Percentiles rank a stretch among this genome's conserved stretches.
phyloP scores from a whole-genome alignment of 1,139 yeast genomes.

The Yamadazyma sp. region DNA sequence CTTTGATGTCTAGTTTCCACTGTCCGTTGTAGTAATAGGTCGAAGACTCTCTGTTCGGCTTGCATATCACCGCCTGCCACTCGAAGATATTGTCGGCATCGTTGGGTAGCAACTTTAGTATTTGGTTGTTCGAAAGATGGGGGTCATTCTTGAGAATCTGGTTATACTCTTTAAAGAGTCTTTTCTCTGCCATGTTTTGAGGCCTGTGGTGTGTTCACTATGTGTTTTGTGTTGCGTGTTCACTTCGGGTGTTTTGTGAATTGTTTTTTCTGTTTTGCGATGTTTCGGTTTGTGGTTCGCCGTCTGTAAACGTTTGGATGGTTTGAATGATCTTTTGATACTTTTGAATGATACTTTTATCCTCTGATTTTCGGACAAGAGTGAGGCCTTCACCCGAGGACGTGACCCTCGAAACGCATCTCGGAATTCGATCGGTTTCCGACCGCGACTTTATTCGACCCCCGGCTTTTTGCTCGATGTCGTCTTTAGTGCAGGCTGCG shows the following conservation, averaged over 20 bases:
- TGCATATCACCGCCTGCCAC: conserved; percentile 64
- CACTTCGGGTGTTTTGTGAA: neutral
- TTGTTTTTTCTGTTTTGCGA: too few relatives aligned
- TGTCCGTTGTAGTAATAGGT: conserved; percentile 48
- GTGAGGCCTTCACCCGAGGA: too few relatives aligned
- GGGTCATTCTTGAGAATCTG: conserved; percentile 24
- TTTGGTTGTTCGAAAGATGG: conserved; percentile 31
- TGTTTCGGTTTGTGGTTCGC: too few relatives aligned
- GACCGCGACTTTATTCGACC: too few relatives aligned
- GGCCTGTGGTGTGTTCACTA: neutral
- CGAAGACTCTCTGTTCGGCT: conserved; percentile 49
- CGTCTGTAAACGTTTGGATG: too few relatives aligned
- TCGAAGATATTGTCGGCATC: conserved; percentile 39
- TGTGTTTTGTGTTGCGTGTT: neutral
- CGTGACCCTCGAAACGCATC: too few relatives aligned
- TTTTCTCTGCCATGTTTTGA: conserved; percentile 28
- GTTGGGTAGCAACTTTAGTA: conserved; percentile 44
- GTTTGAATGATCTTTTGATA: too few relatives aligned
- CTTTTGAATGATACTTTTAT: too few relatives aligned
- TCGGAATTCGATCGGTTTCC: too few relatives aligned
- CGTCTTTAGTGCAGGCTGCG: too few relatives aligned
- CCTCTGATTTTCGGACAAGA: too few relatives aligned
- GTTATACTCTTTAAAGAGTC: conserved; percentile 29
- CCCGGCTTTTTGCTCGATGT: too few relatives aligned
- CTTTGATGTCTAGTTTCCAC: conserved; percentile 55